Evolutionary conservation across 345 rosid genomes (phyloP).

Genomic region (Brassica nigra): DNA sequence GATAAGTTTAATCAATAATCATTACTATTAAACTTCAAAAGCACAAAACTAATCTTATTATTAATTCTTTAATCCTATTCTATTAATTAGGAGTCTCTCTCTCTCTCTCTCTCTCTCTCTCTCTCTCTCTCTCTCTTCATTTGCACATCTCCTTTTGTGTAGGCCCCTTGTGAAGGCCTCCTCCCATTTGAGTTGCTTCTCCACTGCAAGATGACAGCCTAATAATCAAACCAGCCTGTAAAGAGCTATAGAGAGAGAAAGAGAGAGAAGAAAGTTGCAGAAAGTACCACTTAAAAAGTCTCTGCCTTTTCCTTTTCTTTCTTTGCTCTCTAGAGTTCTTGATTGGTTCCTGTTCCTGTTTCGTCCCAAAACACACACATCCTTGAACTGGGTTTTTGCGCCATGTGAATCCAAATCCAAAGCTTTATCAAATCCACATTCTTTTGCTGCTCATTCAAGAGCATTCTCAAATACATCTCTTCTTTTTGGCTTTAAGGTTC

Average conservation of each 20-base stretch:
- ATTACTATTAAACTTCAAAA: not conserved
- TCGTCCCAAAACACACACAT: slow-evolving; percentile 33
- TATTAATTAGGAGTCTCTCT: slow-evolving; percentile 6
- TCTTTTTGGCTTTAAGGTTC: slow-evolving; percentile 31
- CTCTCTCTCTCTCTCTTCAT: not conserved
- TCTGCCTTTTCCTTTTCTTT: slow-evolving; percentile 21
- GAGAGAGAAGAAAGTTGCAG: slow-evolving; percentile 36
- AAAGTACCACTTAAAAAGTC: slow-evolving; percentile 41
- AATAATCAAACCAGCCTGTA: slow-evolving; percentile 88
- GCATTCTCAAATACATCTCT: not conserved
- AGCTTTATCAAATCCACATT: slow-evolving; percentile 18
- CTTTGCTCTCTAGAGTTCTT: slow-evolving; percentile 22
- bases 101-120: slow-evolving; percentile 5
- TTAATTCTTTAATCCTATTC: slow-evolving; percentile 12
- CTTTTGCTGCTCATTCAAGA: slow-evolving; percentile 4
- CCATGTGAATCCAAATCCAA: slow-evolving; percentile 34
- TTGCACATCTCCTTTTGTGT: slow-evolving; percentile 17
- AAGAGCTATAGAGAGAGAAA: slow-evolving; percentile 44
- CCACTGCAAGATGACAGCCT: slow-evolving; percentile 65
- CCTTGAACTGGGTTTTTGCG: slow-evolving; percentile 28
- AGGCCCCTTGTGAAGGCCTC: slow-evolving; percentile 48
- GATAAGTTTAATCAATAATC: not conserved
- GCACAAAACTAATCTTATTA: not conserved
- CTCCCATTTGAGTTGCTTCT: slow-evolving; percentile 36
- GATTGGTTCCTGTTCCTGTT: slow-evolving; percentile 9